Percentiles rank a stretch among this genome's conserved stretches.
Conservation (phyloP, 192 early-diverging fungal species). For the Obelidium mucronatum region DNA sequence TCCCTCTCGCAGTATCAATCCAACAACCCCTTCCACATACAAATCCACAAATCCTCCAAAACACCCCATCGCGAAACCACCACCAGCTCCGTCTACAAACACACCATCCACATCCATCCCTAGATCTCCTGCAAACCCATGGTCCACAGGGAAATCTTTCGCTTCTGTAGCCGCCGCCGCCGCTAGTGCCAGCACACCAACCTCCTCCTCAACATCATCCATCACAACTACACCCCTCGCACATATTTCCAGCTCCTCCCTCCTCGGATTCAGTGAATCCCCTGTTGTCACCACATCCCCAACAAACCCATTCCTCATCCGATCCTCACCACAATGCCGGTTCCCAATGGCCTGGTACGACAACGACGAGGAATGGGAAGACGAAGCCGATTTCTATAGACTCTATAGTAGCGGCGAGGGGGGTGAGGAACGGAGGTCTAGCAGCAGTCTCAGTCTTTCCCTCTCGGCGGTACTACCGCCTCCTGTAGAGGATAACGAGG, state of each 20-base stretch:
- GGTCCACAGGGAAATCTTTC: constrained; percentile 22
- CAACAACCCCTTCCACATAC: background rate
- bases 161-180: constrained; percentile 11
- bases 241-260: background rate
- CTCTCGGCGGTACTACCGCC: background rate
- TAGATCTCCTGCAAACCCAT: constrained; percentile 8
- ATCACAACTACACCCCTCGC: background rate
- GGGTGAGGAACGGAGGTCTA: constrained; percentile 11
- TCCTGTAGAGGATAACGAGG: constrained; percentile 21
- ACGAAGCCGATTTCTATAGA: background rate
- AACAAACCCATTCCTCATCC: background rate
- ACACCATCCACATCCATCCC: background rate
- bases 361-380: constrained; percentile 27
- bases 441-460: constrained; percentile 1
- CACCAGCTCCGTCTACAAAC: background rate
- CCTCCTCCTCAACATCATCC: background rate
- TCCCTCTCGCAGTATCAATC: background rate
- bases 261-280: constrained; percentile 17
- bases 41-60: background rate
- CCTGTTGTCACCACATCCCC: background rate
- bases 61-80: background rate
- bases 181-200: too few relatives aligned
- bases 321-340: background rate
- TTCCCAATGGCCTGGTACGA: constrained; percentile 18
- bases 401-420: background rate